phyloP scores from a whole-genome alignment of 176 grass and related monocot species.

The Bolboschoenus planiculmis region DNA sequence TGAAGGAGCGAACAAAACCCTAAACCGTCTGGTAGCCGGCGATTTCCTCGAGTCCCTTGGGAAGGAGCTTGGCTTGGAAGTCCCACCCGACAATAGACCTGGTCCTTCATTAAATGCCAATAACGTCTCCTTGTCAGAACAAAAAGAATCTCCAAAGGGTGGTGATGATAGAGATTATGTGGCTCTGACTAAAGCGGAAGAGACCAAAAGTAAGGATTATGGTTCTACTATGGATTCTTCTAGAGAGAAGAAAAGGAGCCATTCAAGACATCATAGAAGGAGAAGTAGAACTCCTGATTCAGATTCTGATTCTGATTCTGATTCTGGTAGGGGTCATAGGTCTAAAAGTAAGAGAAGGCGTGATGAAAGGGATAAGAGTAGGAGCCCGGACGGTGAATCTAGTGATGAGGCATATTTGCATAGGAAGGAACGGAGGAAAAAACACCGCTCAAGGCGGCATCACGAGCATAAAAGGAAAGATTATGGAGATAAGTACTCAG shows the following conservation, averaged over 20 bases:
- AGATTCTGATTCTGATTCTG: constrained; percentile 35
- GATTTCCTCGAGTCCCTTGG: constrained; percentile 97
- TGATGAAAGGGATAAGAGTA: constrained; percentile 37
- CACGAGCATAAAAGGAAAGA: constrained; percentile 40
- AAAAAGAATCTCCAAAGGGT: constrained; percentile 24
- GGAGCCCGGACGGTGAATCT: constrained; percentile 38
- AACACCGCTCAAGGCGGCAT: constrained; percentile 29
- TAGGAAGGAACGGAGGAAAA: constrained; percentile 49
- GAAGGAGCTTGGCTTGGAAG: constrained; percentile 86
- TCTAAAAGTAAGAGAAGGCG: constrained; percentile 30
- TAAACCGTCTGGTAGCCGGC: constrained; percentile 84
- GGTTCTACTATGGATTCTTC: constrained; percentile 35
- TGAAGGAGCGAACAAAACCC: constrained; percentile 83
- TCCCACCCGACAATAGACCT: constrained; percentile 59
- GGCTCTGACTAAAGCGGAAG: constrained; percentile 24
- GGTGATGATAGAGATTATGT: constrained; percentile 20
- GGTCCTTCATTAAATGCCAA: constrained; percentile 21
- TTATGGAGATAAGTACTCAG: constrained; percentile 24
- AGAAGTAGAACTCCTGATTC: constrained; percentile 41
- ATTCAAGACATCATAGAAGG: constrained; percentile 36
- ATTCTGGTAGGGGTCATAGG: constrained; percentile 28
- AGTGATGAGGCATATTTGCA: constrained; percentile 42
- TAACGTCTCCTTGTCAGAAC: constrained; percentile 15
- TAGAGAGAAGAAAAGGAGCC: constrained; percentile 51
- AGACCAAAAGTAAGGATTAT: constrained; percentile 26